Evolutionary conservation across 1,284 basidiomycete species (phyloP), one percentile per base, ranked within the genome.

Genomic region (Polyporus tsugae): DNA sequence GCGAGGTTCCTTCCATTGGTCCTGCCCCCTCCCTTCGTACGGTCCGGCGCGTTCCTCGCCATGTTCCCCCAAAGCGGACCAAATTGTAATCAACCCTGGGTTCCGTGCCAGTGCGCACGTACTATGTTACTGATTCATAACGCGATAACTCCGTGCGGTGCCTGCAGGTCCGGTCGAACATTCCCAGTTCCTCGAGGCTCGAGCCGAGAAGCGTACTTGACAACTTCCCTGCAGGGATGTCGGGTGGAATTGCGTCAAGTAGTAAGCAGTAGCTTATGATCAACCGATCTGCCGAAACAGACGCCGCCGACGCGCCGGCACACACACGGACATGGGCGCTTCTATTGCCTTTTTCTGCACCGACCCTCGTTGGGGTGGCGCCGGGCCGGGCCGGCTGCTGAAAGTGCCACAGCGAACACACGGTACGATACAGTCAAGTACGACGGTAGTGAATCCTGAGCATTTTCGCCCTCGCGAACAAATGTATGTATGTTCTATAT

Each of bases 101-200:
- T 41, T 41, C 41, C 41, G 41, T 41, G 10, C 15, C 6, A 19
- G 17, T 17, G 19, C 42, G 39, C 11, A 41, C 39, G 39, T 11
- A 41, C 42, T 29, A 7, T 5, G n/a, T n/a, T n/a, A 11, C 42
- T 46, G 44, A 46, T 46, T 22, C 44, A 46, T 22, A 10, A 22
- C n/a, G 44, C 44, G 44, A 46, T 46, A 46, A 46, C n/a, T 46
- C 44, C 44, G 44, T 46, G 44, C 44, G 44, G 44, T 46, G 44
- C 44, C 44, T 22, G 44, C 1, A n/a, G n/a, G n/a, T n/a, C n/a
- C 44, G n/a, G 44, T 46, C 44, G 44, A 46, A 22, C n/a, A 6
- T 22, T n/a, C 44, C 6, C n/a, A 22, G n/a, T 22, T 46, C 44
- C 44, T 22, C 44, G n/a, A 22, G 7, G n/a, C 44, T 22, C 44